Base-by-base conservation (phyloP, 2,329 filamentous ascomycete genomes). In the Westerdykella sp. region DNA sequence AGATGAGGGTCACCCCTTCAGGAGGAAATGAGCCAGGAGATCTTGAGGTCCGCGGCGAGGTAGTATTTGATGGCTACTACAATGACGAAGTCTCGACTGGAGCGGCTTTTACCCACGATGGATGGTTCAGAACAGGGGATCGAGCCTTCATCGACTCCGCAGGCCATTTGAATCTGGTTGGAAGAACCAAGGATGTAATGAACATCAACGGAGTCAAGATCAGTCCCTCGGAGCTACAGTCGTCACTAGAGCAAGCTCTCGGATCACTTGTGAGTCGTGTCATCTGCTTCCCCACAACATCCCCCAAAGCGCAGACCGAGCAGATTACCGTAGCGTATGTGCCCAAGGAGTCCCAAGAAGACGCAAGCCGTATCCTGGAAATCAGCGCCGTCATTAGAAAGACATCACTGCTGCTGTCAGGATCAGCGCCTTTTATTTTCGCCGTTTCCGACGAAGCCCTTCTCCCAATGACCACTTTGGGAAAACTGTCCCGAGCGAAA, bases 401-500 rank as follows among this genome's bases (percentile, higher is more conserved):
- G 31, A 36, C 34, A 4, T 15, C 16, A 30, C 16, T 48, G 2
- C 9, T 39, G 3, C 10, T 10, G 6, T 38, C 41, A 6, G 37
- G 34, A 3, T 41, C 51, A 10, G 45, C 54, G 6, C 61, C 63
- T 5, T 49, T 52, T 21, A 44, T 66, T 15, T 42, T 69, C 15
- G 54, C 65, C 0, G 45, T 69, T 2, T 40, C 42, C 11, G 38
- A 41, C 22, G 22, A 40, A 7, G 31, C 37, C 2, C 11, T 55
- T 15, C 46, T 72, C 1, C 56, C 52, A n/a, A 67, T 63, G 48
- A 62, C 69, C 0, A 56, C 68, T 0, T 56, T 73, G 1, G 69
- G 70, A 6, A 73, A 73, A 50, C 53, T 73, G 5, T 70, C 69
- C 1, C 48, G 68, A 4, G 39, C 60, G 7, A 73, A 71, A 50